Evolutionary conservation across 2,329 filamentous ascomycete species (phyloP), one percentile per base, ranked within the genome.

Genomic region (Nothophaeocryptopus gaeumannii): DNA sequence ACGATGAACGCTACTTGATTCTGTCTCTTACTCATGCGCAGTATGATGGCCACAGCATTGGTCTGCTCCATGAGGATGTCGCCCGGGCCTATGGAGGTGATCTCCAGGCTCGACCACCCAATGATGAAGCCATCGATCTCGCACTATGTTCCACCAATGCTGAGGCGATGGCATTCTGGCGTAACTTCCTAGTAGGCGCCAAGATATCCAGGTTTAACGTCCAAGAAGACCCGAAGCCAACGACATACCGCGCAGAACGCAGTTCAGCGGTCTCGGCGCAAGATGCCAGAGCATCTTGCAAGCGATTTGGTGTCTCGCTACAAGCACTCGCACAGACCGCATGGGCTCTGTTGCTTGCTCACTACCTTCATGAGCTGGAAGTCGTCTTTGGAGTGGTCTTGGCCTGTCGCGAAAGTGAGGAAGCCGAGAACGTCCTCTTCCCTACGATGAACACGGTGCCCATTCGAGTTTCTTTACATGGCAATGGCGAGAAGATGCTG

Each of bases 401-500:
- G 10, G 90, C 89, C 0, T 91, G 92, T 12, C 80, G 92, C n/a
- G 88, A 93, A 49, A 83, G 82, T 8, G 84, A 87, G 39, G 78
- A 80, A 12, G 79, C 82, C 0, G 80, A 86, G 37, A 68, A 80
- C 20, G 69, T 92, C 10, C 76, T 91, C 63, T 96, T 96, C 61
- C 92, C 91, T 0, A 89, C 87, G 0, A 96, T 96, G 88, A 96
- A 95, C 63, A 96, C 91, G 0, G 83, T 96, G 0, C 81, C 86
- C 0, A 75, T 95, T 7, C 79, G 90, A 9, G 79, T 79, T 1
- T 76, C 91, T 2, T 66, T 96, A 2, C 86, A 93, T 59, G 88
- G 88, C 1, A 82, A 77, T 0, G 71, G 79, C 0, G 56, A 67
- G 0, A 78, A 83, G 0, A 84, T 95, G 70, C 70, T 96, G 26